Evolutionary conservation across 306 rosid species (phyloP).

Genomic region (Vigna unguiculata): DNA sequence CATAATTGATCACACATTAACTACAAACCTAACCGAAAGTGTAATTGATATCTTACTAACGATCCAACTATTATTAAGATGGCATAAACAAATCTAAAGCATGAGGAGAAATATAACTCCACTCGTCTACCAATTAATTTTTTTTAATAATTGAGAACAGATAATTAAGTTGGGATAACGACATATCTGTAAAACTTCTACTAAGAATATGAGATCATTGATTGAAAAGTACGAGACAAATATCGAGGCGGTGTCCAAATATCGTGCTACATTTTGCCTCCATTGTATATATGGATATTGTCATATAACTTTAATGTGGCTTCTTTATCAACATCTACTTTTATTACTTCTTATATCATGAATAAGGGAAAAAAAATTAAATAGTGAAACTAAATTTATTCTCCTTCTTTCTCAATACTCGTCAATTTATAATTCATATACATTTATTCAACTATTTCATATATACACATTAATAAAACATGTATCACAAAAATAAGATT

Average conservation of each 20-base stretch:
- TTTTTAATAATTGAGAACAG: background rate
- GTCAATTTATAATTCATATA: no score
- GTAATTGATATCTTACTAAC: background rate
- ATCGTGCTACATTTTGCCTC: background rate
- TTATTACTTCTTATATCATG: background rate
- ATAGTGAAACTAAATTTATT: no score
- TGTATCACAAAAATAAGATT: no score
- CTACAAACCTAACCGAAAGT: slow-evolving; percentile 10
- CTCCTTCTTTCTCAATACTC: no score
- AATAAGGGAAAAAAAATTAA: no score
- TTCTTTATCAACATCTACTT: background rate
- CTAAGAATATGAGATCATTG: background rate
- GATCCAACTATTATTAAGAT: background rate
- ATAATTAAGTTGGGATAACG: background rate
- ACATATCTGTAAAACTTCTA: background rate
- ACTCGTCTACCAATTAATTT: background rate
- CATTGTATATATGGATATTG: background rate
- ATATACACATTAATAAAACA: no score
- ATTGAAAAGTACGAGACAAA: background rate
- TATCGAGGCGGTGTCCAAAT: background rate
- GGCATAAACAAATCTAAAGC: background rate
- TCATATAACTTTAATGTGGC: background rate
- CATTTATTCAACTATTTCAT: no score
- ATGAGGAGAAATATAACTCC: background rate
- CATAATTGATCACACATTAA: background rate